phyloP scores from a whole-genome alignment of 164 flowering plant genomes.

The Aristolochia fimbriata region DNA sequence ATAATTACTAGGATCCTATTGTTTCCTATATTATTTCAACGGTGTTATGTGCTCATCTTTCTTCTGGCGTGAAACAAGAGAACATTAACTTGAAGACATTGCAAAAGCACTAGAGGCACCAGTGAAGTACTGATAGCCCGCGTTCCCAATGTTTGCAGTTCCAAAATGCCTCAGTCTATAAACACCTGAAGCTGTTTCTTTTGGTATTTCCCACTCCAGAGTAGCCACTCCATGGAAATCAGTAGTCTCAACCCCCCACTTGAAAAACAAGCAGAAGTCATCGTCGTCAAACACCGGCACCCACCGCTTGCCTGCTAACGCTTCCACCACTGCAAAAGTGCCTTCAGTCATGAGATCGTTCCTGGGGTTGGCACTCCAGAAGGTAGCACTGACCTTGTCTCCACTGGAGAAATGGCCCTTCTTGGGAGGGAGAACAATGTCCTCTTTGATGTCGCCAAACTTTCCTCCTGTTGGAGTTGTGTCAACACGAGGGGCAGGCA shows the following conservation, averaged over 20 bases:
- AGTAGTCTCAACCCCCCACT: slow-evolving; percentile 24
- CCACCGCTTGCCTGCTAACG: slow-evolving; percentile 30
- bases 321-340: slow-evolving; percentile 56
- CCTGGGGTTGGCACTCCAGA: slow-evolving; percentile 55
- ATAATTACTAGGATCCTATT: too few species aligned
- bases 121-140: slow-evolving; percentile 32
- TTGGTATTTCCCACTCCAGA: slow-evolving; percentile 54
- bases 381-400: slow-evolving; percentile 30
- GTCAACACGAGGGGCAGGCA: slow-evolving; percentile 27
- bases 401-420: slow-evolving; percentile 30
- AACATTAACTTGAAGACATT: too few species aligned
- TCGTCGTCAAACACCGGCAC: slow-evolving; percentile 48
- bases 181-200: slow-evolving; percentile 29
- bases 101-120: slow-evolving; percentile 5
- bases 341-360: slow-evolving; percentile 56
- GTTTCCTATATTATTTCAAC: too few species aligned
- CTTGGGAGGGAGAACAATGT: slow-evolving; percentile 21
- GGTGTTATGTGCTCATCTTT: too few species aligned
- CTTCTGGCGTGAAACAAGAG: too few species aligned
- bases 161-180: slow-evolving; percentile 55
- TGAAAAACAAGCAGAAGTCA: slow-evolving; percentile 39
- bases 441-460: slow-evolving; percentile 46
- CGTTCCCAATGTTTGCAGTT: slow-evolving; percentile 22
- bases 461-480: slow-evolving; percentile 27
- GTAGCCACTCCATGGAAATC: slow-evolving; percentile 25